Base-by-base conservation (phyloP, 2,329 filamentous ascomycete genomes). In the Laburnicola sp. region DNA sequence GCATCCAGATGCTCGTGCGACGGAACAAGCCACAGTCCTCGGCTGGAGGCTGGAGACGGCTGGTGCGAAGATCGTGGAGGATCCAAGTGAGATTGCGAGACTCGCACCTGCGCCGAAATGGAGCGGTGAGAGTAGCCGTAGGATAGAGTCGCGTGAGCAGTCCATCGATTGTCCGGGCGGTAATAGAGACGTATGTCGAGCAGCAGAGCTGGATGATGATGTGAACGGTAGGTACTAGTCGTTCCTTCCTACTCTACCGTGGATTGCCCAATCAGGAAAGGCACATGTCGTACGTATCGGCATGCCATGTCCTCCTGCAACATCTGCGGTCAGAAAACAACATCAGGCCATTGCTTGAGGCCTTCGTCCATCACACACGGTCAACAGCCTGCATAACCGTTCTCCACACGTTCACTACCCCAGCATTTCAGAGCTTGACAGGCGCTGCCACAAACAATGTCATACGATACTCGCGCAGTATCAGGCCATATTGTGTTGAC, bases 301-400 rank as follows among this genome's bases (percentile, higher is more conserved):
- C 23, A 47, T 27, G 37, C 36, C 23, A 26, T 26, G 23, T 22
- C 27, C 6, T 11, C 28, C 51, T 39, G 31, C 44, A 27, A 40
- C 43, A n/a, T 28, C 40, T 21, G 42, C 45, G 35, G 49, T 51
- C 44, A 10, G 49, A 61, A 65, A 65, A 66, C 63, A 66, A 64
- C 55, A 61, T 67, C 64, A 67, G 64, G 56, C 64, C 63, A 67
- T 66, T 66, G 65, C 66, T 66, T 64, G 47, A 48, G 45, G 31
- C 39, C 40, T 28, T 39, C 31, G 38, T 26, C 48, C n/a, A 27
- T 52, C 31, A 41, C 48, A 49, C 36, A 30, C 45, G 30, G 43
- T 27, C 35, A 44, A 43, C 51, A 51, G 48, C 42, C 52, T 49
- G 53, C 57, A 45, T 51, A 9, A 3, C 43, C 45, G 37, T 30